These are phyloP conservation scores for Trichoderma sp. DNA, from an alignment of 2,329 filamentous ascomycete species.

Conservation along the genomic window DNA sequence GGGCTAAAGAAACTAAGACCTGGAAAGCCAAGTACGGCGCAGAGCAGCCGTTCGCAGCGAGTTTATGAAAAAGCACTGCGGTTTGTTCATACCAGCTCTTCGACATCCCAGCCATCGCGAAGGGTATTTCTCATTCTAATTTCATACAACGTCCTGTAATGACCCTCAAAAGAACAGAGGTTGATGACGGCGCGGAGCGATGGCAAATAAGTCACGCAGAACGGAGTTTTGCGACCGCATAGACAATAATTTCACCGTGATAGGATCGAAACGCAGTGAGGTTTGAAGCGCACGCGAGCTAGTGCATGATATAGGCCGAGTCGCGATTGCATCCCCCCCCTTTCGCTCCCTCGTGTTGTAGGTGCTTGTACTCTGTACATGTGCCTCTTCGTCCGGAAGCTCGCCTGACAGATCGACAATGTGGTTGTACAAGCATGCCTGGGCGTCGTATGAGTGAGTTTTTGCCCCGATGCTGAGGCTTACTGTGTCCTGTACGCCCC, in stretches of 20 bases:
- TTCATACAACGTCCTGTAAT: not conserved
- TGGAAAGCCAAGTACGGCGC: not conserved
- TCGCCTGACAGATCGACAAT: constrained; percentile 6
- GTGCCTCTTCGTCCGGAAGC: constrained; percentile 9
- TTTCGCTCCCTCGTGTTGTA: not conserved
- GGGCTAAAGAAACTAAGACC: not conserved
- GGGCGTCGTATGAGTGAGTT: constrained; percentile 5
- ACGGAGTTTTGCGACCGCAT: constrained; percentile 7
- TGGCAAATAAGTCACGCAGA: not conserved
- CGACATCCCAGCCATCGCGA: not conserved
- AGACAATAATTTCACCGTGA: constrained; percentile 15
- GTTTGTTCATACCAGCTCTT: not conserved
- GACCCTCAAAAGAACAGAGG: not conserved
- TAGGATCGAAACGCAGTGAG: constrained; percentile 5
- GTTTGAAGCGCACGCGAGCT: constrained; percentile 12
- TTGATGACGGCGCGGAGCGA: not conserved
- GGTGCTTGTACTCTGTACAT: not conserved
- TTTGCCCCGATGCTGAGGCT: constrained; percentile 1
- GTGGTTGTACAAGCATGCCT: not conserved
- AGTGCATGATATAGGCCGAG: constrained; percentile 22
- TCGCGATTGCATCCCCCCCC: not conserved
- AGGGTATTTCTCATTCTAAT: not conserved
- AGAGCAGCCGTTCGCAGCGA: not conserved
- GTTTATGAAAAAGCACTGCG: not conserved
- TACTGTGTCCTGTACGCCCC: constrained; percentile 18